phyloP scores from a whole-genome alignment of 495 filamentous ascomycete genomes.

The Pyrenopolyporus hunteri region DNA sequence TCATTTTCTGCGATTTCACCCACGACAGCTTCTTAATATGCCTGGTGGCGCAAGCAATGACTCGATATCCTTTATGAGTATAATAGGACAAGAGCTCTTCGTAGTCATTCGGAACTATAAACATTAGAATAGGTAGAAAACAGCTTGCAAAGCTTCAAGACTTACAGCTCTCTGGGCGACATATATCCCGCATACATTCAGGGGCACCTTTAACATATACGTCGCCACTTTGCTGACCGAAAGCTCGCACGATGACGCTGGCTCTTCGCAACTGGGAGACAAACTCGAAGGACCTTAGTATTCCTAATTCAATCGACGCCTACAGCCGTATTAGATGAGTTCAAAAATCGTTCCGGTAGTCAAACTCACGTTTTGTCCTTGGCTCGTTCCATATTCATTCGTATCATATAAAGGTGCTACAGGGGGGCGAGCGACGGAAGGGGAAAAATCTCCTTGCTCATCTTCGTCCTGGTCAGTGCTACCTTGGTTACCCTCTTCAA shows the following conservation, averaged over 20 bases:
- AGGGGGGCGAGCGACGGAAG: conserved; percentile 86
- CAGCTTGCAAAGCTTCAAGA: conserved; percentile 15
- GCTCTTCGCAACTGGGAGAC: conserved; percentile 93
- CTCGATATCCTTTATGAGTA: conserved; percentile 92
- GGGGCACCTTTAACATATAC: conserved; percentile 97
- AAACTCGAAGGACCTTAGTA: conserved; percentile 91
- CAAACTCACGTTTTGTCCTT: conserved; percentile 48
- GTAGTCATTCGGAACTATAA: conserved; percentile 84
- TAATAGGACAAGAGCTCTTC: conserved; percentile 87
- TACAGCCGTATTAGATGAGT: conserved; percentile 22
- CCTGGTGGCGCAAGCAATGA: conserved; percentile 96
- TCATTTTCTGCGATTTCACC: conserved; percentile 94
- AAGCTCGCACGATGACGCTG: conserved; percentile 89
- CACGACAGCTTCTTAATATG: conserved; percentile 84
- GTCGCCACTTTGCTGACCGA: conserved; percentile 76
- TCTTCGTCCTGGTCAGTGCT: conserved; percentile 63
- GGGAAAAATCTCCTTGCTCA: conserved; percentile 70
- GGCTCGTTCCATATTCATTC: conserved; percentile 45
- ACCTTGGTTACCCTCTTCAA: conserved; percentile 78
- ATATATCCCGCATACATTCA: conserved; percentile 94
- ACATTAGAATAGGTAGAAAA: conserved; percentile 18
- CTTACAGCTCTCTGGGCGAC: conserved; percentile 77
- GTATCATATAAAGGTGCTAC: conserved; percentile 61
- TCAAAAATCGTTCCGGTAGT: not conserved
- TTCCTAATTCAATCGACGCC: conserved; percentile 75